Evolutionary conservation across 176 grass and related monocot genomes (phyloP).

Genomic region (Zoysia pacifica): DNA sequence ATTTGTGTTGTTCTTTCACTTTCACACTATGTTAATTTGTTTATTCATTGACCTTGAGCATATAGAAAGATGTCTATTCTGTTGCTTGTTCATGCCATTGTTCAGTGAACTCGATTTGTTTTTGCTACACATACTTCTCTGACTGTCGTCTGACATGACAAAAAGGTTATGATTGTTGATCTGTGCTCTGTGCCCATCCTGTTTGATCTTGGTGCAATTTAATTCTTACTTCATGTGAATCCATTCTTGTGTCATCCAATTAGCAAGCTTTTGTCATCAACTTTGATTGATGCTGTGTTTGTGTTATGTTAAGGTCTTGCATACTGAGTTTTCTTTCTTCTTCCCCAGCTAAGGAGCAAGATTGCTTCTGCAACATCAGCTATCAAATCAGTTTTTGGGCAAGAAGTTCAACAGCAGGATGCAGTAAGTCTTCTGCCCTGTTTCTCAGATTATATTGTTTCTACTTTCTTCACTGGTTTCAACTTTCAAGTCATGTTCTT

Average conservation of each 20-base stretch:
- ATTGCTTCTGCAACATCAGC: constrained; percentile 94
- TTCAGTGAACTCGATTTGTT: not conserved
- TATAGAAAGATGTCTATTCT: too few species aligned
- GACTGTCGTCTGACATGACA: constrained; percentile 7
- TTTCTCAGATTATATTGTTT: constrained; percentile 30
- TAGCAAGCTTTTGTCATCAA: not conserved
- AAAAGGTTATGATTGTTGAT: not conserved
- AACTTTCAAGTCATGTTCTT: constrained; percentile 5
- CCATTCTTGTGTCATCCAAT: not conserved
- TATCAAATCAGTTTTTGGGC: constrained; percentile 96
- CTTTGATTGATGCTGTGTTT: not conserved
- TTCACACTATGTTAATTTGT: too few species aligned
- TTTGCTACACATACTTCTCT: not conserved
- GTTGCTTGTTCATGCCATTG: not conserved
- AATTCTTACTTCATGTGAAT: constrained; percentile 1
- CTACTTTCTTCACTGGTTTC: constrained; percentile 20
- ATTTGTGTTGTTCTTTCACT: not conserved
- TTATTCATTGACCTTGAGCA: too few species aligned
- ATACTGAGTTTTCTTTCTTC: not conserved
- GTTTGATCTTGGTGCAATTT: not conserved
- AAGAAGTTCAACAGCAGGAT: constrained; percentile 72
- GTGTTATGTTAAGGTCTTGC: not conserved
- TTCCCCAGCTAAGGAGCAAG: constrained; percentile 71
- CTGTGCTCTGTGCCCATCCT: not conserved
- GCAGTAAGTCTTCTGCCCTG: constrained; percentile 55